Conservation (phyloP, 179 eudicot genomes). For the Dionaea muscipula region DNA sequence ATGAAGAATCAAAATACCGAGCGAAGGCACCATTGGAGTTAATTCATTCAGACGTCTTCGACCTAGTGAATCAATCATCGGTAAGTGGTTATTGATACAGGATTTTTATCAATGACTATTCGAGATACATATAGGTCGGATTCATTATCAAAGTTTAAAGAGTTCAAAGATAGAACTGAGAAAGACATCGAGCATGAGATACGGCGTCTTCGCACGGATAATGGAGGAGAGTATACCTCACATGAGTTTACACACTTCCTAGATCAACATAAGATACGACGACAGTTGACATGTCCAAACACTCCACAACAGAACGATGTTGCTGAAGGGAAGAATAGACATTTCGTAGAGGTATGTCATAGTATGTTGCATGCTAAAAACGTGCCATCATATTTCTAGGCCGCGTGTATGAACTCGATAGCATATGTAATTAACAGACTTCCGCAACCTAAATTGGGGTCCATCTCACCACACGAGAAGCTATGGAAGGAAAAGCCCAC, state of each 20-base stretch:
- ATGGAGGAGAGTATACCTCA: neutral
- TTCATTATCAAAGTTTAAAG: neutral
- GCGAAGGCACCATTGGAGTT: neutral
- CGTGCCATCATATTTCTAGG: neutral
- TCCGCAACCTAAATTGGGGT: neutral
- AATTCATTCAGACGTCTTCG: neutral
- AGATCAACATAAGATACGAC: neutral
- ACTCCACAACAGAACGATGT: neutral
- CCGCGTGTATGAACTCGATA: neutral
- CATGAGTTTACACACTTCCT: neutral
- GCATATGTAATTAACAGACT: neutral
- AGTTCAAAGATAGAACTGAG: neutral
- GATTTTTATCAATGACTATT: neutral
- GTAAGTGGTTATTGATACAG: neutral
- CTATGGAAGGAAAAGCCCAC: neutral
- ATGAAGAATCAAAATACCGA: neutral
- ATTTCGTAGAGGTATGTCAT: neutral
- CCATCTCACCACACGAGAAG: neutral
- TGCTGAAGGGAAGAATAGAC: neutral
- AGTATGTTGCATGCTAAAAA: slow-evolving; percentile 2
- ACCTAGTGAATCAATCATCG: neutral
- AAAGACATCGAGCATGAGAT: neutral
- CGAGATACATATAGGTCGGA: neutral
- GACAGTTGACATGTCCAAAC: neutral
- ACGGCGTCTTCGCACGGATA: neutral